Conservation (phyloP, 2,329 filamentous ascomycete species). For the Fonsecaea nubica region DNA sequence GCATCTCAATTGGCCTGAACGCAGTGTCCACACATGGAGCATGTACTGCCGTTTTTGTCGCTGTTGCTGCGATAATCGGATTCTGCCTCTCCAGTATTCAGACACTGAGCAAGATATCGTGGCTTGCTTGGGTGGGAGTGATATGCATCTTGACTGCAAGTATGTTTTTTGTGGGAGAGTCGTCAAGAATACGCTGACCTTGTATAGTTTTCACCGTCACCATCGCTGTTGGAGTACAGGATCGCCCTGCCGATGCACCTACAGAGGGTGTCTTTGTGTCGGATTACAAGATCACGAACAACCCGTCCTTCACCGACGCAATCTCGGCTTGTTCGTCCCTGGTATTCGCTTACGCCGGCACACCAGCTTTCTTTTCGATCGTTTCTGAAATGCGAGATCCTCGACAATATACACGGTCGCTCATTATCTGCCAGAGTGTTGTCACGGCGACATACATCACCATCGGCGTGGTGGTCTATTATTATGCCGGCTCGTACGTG, state of each 20-base stretch:
- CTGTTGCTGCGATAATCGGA: constrained; percentile 60
- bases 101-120: constrained; percentile 67
- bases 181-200: background rate
- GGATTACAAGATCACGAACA: constrained; percentile 40
- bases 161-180: constrained; percentile 11
- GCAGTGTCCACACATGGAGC: constrained; percentile 63
- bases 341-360: constrained; percentile 54
- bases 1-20: constrained; percentile 65
- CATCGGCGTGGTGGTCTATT: constrained; percentile 45
- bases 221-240: constrained; percentile 44
- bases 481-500: constrained; percentile 46
- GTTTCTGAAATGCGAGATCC: constrained; percentile 47
- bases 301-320: constrained; percentile 46
- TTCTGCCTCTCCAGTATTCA: constrained; percentile 60
- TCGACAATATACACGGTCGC: constrained; percentile 46
- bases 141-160: constrained; percentile 61
- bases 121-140: constrained; percentile 68
- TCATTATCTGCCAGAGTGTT: constrained; percentile 47
- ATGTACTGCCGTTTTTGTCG: constrained; percentile 65
- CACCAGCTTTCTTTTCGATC: constrained; percentile 49
- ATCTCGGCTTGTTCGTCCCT: constrained; percentile 48
- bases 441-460: constrained; percentile 46
- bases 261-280: constrained; percentile 41
- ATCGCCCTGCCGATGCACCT: constrained; percentile 46
- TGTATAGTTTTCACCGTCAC: constrained; percentile 64